phyloP scores from a whole-genome alignment of 768 basidiomycete genomes.

The Auricularia sp. region DNA sequence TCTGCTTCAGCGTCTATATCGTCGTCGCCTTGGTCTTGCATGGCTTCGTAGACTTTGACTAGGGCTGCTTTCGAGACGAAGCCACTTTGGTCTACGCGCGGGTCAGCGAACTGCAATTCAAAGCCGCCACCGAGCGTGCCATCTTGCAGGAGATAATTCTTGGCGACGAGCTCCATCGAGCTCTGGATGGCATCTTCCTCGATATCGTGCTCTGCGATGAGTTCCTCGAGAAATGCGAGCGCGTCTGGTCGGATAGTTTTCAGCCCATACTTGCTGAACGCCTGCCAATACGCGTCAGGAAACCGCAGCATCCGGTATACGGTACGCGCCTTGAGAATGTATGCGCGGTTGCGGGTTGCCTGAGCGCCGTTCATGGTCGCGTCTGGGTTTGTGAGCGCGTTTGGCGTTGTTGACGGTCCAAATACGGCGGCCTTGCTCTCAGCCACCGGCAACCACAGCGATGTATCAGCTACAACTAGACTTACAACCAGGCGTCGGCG shows the following conservation, averaged over 20 bases:
- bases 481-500: conserved; percentile 60
- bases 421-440: neutral
- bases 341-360: neutral
- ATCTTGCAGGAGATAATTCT: conserved; percentile 85
- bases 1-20: conserved; percentile 58
- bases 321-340: neutral
- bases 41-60: conserved; percentile 59
- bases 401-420: neutral
- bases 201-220: conserved; percentile 64
- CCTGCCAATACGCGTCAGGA: conserved; percentile 29
- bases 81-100: neutral
- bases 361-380: neutral
- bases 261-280: conserved; percentile 77
- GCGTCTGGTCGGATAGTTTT: conserved; percentile 74
- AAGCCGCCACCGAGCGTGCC: conserved; percentile 30
- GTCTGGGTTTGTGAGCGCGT: neutral
- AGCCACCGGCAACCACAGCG: conserved; percentile 29
- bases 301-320: neutral
- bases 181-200: conserved; percentile 57
- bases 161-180: conserved; percentile 70
- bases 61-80: conserved; percentile 53
- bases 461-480: conserved; percentile 65
- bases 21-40: conserved; percentile 55
- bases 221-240: conserved; percentile 56
- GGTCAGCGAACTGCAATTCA: neutral